Base-by-base conservation (phyloP, 2,329 filamentous ascomycete species). In the Ophiostoma quercus region DNA sequence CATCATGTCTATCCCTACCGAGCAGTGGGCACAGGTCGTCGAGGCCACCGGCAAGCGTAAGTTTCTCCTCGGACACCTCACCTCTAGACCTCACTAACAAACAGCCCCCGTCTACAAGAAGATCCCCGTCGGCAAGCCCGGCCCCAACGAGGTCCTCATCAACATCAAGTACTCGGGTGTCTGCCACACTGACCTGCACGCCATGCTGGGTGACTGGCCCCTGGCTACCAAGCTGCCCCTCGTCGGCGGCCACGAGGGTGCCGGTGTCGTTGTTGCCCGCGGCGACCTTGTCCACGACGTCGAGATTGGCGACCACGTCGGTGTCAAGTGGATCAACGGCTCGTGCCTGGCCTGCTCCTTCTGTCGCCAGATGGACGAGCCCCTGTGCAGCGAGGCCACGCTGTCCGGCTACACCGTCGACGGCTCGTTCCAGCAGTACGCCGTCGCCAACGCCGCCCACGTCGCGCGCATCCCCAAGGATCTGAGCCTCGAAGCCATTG, bases 361-460 rank as follows among this genome's bases (percentile, higher is more conserved):
- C 85, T 97, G 94, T 83, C 88, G 90, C 77, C 85, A 88, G 75
- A 80, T 87, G 66, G 91, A 96, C 75, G 94, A 97, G 82, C 90
- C 92, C 2, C 88, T 97, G 6, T 98, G 94, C 82, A 79, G 85
- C 19, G 83, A 91, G 71, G 87, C 91, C 34, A 82, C 85, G 47
- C 86, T 97, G 57, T 96, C 92, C 0, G 94, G 94, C 70, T 97
- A 96, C 85, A 96, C 92, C 4, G 92, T 97, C 77, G 92, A 97
- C 78, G 94, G 94, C 41, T 89, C 89, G 60, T 97, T 97, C 86
- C 94, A 97, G 83, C 89, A 97, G 83, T 97, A 96, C 82, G 88
- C 87, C 79, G 87, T 97, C 74, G 93, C 89, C 74, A 96, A 96
- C 80, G 93, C 92, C 19, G 87, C 90, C 22, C 92, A 96, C 79